Evolutionary conservation across 2,329 filamentous ascomycete species (phyloP), one percentile per base, ranked within the genome.

Genomic region (Epichloe gansuensis): DNA sequence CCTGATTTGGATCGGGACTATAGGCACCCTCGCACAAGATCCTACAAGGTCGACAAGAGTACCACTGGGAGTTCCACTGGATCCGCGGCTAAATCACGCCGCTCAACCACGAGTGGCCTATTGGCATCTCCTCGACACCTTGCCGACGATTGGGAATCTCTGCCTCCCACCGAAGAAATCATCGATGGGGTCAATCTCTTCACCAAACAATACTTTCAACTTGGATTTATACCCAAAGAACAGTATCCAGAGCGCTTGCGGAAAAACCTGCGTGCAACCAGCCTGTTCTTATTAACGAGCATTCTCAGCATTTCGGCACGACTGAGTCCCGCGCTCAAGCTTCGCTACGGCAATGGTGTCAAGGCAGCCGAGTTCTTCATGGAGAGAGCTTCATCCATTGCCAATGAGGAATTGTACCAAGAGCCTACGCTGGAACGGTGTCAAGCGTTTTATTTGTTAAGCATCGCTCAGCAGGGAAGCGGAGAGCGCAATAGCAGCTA

Each of bases 371-470:
- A 78, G 54, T 71, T 69, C 46, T 81, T 78, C 55, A 76, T 77
- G 68, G 71, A 73, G 39, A 71, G 68, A 27, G 75, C 76, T 1
- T 71, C 73, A 8, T 58, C 60, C 6, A 61, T 80, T 8, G 75
- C 77, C 1, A 60, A 72, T 35, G 63, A 64, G 25, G 75, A 79
- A 57, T 63, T 80, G 21, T 80, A 80, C 57, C 65, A 71, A 40
- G 71, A 73, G 50, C 73, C 77, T 0, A 77, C 71, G 0, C 60
- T 81, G 17, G 75, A 80, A 58, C 68, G 73, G 41, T 80, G 76
- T 49, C 78, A 81, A 61, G 77, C 72, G 1, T 81, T 81, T 54
- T 80, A 80, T 56, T 63, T 81, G 3, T 64, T 81, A 15, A 78
- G 76, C 57, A 74, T 81, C 51, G 76, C 77, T 4, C 77, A 81